Evolutionary conservation across 2,329 filamentous ascomycete genomes (phyloP), one percentile per base, ranked within the genome.

Genomic region (Biscogniauxia sp.): DNA sequence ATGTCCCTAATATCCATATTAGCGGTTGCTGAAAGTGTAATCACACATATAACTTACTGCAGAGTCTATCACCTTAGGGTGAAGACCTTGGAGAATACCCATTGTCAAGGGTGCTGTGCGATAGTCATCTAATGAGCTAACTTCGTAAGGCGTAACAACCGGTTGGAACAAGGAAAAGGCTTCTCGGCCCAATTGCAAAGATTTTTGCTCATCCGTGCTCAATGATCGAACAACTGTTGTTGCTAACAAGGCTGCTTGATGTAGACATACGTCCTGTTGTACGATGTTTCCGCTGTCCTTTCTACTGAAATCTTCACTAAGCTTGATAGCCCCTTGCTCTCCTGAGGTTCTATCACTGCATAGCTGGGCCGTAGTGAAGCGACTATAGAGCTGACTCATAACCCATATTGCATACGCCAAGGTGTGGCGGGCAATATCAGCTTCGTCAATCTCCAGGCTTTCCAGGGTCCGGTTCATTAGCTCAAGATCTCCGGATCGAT

Each of bases 71-170:
- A 64, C 68, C 13, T 51, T 59, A 7, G 70, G 70, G 56, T 68
- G 66, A 26, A 74, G 64, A 23, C 71, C 72, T 57, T 73, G 66
- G 1, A 73, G 58, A 19, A 74, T 64, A 26, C 72, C 72, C 63
- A 73, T 64, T 9, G 68, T 65, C 51, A 74, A 62, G n/a, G 72
- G 70, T 28, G 66, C 69, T 20, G 68, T 69, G 20, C 70, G 67
- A 51, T 65, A 70, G 9, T 65, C 54, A 26, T 69, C 64, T 0
- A 61, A n/a, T 13, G 62, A 57, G 51, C 68, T 72, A 15, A 70
- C 23, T 13, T 11, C 28, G 28, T 19, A 45, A 9, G 56, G 26
- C 19, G 45, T 11, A 19, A 17, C 53, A 26, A 41, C 26, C 7
- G 9, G 28, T 37, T 69, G 63, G 50, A 74, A 74, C 32, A 73